Percentiles rank a stretch among this genome's conserved stretches.
phyloP scores from a whole-genome alignment of 495 filamentous ascomycete species.

The Penicilliopsis zonata region DNA sequence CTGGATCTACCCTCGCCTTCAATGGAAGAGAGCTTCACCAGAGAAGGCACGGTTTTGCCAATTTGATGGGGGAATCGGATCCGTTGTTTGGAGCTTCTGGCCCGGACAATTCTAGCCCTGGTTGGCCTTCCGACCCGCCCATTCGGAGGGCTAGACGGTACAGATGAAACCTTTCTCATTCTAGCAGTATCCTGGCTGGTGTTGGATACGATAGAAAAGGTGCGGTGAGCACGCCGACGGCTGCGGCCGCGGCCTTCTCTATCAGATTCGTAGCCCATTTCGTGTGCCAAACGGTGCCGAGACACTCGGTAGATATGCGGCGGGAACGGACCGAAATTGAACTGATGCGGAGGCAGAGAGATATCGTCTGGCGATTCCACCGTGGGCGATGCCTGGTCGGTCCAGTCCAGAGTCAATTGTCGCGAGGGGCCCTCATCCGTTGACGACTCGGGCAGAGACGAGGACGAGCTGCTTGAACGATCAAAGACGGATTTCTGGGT shows the following conservation, averaged over 20 bases:
- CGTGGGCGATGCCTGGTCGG: conserved; percentile 13
- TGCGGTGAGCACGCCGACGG: neutral
- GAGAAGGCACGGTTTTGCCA: conserved; percentile 19
- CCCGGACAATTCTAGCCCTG: conserved; percentile 3
- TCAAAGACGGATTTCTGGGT: conserved; percentile 60
- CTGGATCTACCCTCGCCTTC: conserved; percentile 26
- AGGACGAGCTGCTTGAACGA: conserved; percentile 53
- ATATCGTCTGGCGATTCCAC: conserved; percentile 26
- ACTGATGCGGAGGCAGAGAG: conserved; percentile 6
- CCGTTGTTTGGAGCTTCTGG: conserved; percentile 7
- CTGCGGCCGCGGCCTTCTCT: conserved; percentile 15
- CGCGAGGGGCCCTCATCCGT: conserved; percentile 22
- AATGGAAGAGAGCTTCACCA: conserved; percentile 18
- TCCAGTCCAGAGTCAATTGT: conserved; percentile 21
- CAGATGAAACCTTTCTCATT: too few species aligned
- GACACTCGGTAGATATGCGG: conserved; percentile 25
- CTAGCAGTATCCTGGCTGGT: too few species aligned
- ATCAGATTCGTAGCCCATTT: conserved; percentile 34
- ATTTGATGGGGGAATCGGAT: conserved; percentile 17
- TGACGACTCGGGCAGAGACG: conserved; percentile 27
- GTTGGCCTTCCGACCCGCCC: conserved; percentile 13
- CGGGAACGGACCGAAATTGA: conserved; percentile 22
- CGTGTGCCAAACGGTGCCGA: conserved; percentile 17
- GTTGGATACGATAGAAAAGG: conserved; percentile 4
- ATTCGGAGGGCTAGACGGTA: conserved; percentile 13